Percentiles rank a stretch among this genome's conserved stretches.
Evolutionary conservation across 345 rosid species (phyloP).

Genomic region (Melaleuca quinquenervia): DNA sequence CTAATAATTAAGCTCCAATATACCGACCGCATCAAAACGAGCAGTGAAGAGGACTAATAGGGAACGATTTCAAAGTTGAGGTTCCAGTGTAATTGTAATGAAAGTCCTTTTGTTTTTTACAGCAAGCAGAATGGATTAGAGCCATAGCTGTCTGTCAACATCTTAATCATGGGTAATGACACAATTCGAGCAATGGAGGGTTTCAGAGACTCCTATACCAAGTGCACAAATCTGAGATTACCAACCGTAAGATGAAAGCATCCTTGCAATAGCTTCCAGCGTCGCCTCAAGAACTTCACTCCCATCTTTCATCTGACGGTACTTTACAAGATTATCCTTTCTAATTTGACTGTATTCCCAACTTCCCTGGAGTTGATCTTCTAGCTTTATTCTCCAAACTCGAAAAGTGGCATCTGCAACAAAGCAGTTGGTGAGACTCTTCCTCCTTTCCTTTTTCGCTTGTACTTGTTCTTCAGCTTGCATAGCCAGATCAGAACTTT

Average conservation of each 20-base stretch:
- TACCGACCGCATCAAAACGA: too few species aligned
- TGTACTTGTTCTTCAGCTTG: background rate
- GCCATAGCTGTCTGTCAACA: background rate
- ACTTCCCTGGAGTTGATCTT: background rate
- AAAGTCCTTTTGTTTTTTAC: background rate
- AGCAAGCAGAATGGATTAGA: background rate
- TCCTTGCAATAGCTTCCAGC: too few species aligned
- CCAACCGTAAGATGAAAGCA: background rate
- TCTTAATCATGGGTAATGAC: background rate
- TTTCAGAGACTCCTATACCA: background rate
- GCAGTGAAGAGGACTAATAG: background rate
- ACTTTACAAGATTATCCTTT: background rate
- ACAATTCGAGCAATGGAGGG: background rate
- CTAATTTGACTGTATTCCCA: background rate
- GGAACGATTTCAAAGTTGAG: background rate
- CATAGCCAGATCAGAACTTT: background rate
- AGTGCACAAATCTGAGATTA: background rate
- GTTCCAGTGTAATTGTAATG: background rate
- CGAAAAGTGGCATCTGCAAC: constrained; percentile 73
- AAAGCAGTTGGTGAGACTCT: constrained; percentile 88
- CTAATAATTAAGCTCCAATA: too few species aligned
- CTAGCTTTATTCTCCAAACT: constrained; percentile 1
- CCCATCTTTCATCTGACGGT: too few species aligned
- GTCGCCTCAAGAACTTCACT: too few species aligned
- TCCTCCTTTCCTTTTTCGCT: background rate